Evolutionary conservation across 768 basidiomycete species (phyloP), one percentile per base, ranked within the genome.

Genomic region (Suillus variegatus): DNA sequence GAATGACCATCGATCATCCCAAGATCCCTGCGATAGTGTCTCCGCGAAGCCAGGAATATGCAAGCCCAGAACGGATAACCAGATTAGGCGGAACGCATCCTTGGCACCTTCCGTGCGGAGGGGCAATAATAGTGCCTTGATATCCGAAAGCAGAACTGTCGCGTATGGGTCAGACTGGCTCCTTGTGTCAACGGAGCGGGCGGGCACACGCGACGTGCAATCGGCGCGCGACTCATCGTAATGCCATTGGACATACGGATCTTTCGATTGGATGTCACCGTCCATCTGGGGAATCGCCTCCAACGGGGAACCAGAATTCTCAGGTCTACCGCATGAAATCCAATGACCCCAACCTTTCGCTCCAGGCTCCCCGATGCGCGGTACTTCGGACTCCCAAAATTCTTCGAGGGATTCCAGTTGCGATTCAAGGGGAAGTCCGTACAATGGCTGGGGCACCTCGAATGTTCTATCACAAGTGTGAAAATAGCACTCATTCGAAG

Each of bases 321-420:
- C 79, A 40, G 82, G 76, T 56, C 79, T 81, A 28, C 82, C 81
- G 25, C 81, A 77, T 13, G 78, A 71, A 47, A 83, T 75, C 91
- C 91, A 94, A 41, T 77, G 66, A 16, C 81, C 81, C 92, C 93
- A 94, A 32, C 93, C 92, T 64, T 75, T 79, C 10, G 92, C 85
- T 62, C 80, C 78, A 0, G 75, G 72, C 72, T 95, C 93, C 36
- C 92, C 91, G 10, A 88, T 74, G n/a, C 93, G 88, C n/a, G 88
- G 87, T 12, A 77, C 79, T 75, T 94, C 93, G 5, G 89, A 86
- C 60, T 95, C 93, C 93, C 93, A 95, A 72, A 91, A 95, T 61
- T 87, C 86, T 77, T 93, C 92, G 5, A 95, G 80, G 18, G 82
- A 78, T 63, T 85, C 81, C 4, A 94, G 77, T 61, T 83, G 84